These are phyloP conservation scores for Silene noctiflora DNA, from an alignment of 179 eudicot genomes.

Conservation along the genomic window DNA sequence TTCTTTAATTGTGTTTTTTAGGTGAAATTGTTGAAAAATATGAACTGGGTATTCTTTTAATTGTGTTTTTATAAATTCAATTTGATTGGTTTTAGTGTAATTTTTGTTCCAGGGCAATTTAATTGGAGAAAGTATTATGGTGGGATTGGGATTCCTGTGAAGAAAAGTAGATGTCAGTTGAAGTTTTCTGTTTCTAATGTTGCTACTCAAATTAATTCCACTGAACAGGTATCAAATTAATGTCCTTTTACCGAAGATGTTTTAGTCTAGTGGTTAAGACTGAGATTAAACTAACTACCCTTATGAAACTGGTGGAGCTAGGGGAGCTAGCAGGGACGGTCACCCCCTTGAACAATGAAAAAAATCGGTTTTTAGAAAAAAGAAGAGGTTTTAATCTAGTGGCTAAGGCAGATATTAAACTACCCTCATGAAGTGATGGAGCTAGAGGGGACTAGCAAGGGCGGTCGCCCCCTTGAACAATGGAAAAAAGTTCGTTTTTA, in stretches of 20 bases:
- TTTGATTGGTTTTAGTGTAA: slow-evolving; percentile 9
- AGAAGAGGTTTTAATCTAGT: not conserved
- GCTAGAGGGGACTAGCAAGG: too few species aligned
- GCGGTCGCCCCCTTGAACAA: too few species aligned
- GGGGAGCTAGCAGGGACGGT: too few species aligned
- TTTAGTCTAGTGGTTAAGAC: not conserved
- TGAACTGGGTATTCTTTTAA: slow-evolving; percentile 11
- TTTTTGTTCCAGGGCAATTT: slow-evolving; percentile 37
- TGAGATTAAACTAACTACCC: not conserved
- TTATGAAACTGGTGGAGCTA: too few species aligned
- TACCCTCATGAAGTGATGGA: too few species aligned
- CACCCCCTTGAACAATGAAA: too few species aligned
- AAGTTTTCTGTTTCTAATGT: slow-evolving; percentile 65
- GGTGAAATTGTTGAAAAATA: not conserved
- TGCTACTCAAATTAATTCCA: slow-evolving; percentile 66
- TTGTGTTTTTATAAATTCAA: not conserved
- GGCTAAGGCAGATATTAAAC: too few species aligned
- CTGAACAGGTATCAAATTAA: slow-evolving; percentile 44
- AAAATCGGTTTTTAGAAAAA: too few species aligned
- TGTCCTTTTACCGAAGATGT: not conserved
- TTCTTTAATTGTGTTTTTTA: not conserved
- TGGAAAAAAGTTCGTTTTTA: too few species aligned
- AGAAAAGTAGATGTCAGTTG: slow-evolving; percentile 48
- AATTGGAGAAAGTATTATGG: slow-evolving; percentile 63
- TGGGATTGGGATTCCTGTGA: slow-evolving; percentile 54